Evolutionary conservation across 73 alveolate species (phyloP).

Genomic region (Paramecium biaurelia): DNA sequence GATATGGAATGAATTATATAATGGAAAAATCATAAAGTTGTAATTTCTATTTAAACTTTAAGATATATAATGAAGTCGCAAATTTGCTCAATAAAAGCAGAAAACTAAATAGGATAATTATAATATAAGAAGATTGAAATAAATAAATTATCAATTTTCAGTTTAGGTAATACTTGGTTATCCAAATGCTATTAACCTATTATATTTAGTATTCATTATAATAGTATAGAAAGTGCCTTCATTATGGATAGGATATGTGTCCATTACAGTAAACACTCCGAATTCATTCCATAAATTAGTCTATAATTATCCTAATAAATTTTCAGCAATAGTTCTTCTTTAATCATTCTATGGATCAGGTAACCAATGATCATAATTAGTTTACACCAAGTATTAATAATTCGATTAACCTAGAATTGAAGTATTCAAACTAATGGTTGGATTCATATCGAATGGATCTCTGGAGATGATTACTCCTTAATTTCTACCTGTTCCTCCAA

Average conservation of each 20-base stretch:
- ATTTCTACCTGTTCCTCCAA: not conserved
- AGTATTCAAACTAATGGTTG: not conserved
- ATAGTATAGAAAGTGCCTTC: conserved; percentile 39
- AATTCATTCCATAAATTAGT: not conserved
- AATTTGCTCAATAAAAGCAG: no score
- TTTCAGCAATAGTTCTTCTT: conserved; percentile 42
- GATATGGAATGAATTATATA: no score
- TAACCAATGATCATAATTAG: conserved; percentile 44
- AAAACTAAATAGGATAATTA: no score
- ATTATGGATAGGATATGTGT: conserved; percentile 45
- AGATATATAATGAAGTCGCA: no score
- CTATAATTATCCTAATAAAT: not conserved
- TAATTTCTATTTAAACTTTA: no score
- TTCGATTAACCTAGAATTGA: not conserved
- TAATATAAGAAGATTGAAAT: not conserved
- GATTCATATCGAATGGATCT: conserved; percentile 13
- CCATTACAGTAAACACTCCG: conserved; percentile 47
- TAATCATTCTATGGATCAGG: not conserved
- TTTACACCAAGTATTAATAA: conserved; percentile 1
- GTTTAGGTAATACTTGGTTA: not conserved
- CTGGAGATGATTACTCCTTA: conserved; percentile 38
- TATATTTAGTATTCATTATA: not conserved
- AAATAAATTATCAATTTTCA: not conserved
- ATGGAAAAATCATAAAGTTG: no score
- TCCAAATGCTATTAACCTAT: conserved; percentile 46